A percentile compares a stretch with the other conserved stretches of the same genome.
These are phyloP conservation scores for Aureococcus anophagefferens DNA, from an alignment of 108 stramenopile genomes.

Conservation along the genomic window DNA sequence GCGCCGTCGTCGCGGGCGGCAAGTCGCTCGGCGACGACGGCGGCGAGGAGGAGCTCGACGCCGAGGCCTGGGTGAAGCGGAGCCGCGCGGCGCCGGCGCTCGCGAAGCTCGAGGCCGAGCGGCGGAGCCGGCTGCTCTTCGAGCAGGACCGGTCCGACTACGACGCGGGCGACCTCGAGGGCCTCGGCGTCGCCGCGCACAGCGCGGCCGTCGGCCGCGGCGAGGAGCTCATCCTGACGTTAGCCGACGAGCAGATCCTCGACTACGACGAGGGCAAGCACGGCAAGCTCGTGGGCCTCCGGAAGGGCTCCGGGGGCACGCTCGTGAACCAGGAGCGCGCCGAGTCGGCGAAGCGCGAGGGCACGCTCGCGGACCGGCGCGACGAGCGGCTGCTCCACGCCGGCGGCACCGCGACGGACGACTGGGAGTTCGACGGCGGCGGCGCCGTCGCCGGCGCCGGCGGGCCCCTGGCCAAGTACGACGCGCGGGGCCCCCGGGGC, in stretches of 20 bases:
- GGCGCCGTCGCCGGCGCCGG: slow-evolving; percentile 54
- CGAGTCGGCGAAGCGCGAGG: not conserved
- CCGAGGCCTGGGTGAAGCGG: slow-evolving; percentile 11
- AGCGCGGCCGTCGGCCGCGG: slow-evolving; percentile 46
- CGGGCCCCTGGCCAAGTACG: slow-evolving; percentile 18
- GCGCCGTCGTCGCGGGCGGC: not conserved
- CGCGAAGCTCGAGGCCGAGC: slow-evolving; percentile 7
- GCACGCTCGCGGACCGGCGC: not conserved
- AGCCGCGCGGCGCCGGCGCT: slow-evolving; percentile 14
- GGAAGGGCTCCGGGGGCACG: not conserved
- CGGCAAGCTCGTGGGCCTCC: not conserved
- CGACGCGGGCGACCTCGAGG: slow-evolving; percentile 47
- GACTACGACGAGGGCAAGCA: slow-evolving; percentile 11
- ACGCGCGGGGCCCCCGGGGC: slow-evolving; percentile 5
- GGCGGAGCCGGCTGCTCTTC: not conserved
- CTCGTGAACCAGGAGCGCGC: not conserved
- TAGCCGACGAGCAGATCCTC: slow-evolving; percentile 57
- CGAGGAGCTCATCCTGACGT: slow-evolving; percentile 55
- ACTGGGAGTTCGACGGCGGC: slow-evolving; percentile 37
- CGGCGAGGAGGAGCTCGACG: slow-evolving; percentile 3
- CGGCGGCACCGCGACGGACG: slow-evolving; percentile 3
- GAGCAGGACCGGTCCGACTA: slow-evolving; percentile 24
- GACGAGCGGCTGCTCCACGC: slow-evolving; percentile 47
- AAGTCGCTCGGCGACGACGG: slow-evolving; percentile 5
- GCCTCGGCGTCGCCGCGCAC: slow-evolving; percentile 55